A percentile compares a stretch with the other conserved stretches of the same genome.
phyloP scores from a whole-genome alignment of 352 stramenopile genomes.

The Phytophthora constricta region DNA sequence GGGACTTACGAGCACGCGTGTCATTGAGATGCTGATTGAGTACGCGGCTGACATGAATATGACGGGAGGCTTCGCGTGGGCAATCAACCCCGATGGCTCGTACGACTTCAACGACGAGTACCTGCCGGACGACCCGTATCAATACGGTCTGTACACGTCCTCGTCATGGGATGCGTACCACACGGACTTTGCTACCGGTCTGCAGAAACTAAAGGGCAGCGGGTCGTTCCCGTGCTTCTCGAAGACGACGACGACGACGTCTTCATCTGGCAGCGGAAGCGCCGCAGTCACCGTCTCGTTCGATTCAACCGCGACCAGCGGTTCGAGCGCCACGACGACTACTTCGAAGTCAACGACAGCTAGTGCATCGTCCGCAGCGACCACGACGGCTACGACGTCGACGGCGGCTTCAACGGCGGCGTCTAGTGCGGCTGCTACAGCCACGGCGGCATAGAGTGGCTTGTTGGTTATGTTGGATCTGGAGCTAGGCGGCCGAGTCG shows the following conservation, averaged over 20 bases:
- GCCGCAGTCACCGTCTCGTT: constrained; percentile 30
- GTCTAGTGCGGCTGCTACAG: constrained; percentile 25
- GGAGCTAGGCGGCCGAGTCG: constrained; percentile 23
- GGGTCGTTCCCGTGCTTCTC: constrained; percentile 79
- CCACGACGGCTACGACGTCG: constrained; percentile 14
- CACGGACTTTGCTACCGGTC: constrained; percentile 67
- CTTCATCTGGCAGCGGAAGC: constrained; percentile 38
- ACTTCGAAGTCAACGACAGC: constrained; percentile 23
- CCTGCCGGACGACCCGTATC: constrained; percentile 59
- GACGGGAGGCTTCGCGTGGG: constrained; percentile 81
- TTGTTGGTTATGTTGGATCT: constrained; percentile 10
- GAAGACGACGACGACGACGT: constrained; percentile 40
- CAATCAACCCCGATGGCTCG: constrained; percentile 75
- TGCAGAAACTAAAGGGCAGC: constrained; percentile 73
- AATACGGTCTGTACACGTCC: constrained; percentile 78
- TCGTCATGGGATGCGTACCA: constrained; percentile 73
- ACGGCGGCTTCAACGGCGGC: constrained; percentile 23
- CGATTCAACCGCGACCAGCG: constrained; percentile 29
- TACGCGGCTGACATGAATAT: constrained; percentile 74
- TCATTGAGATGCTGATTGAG: constrained; percentile 76
- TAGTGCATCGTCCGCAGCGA: constrained; percentile 7
- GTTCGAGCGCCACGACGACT: constrained; percentile 29
- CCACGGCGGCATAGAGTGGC: constrained; percentile 32
- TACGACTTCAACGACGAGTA: constrained; percentile 86
- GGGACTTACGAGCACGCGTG: constrained; percentile 71